Base-by-base conservation (phyloP, 2,329 filamentous ascomycete genomes). In the Lachnellula arida region DNA sequence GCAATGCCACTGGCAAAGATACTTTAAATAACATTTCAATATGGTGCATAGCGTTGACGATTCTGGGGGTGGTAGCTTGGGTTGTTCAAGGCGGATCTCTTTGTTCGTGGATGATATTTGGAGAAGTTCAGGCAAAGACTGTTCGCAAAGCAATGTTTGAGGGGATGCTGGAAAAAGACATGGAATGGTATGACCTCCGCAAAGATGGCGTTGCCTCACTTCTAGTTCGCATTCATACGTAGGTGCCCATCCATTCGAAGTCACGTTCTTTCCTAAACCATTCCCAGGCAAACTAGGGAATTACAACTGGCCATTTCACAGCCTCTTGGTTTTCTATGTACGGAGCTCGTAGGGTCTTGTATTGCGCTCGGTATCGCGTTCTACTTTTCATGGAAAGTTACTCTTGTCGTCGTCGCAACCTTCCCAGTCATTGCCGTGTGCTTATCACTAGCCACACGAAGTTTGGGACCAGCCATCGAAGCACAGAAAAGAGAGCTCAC, bases 361-460 rank as follows among this genome's bases (percentile, higher is more conserved):
- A 81, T 82, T 4, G 87, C 88, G 8, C 72, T 96, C 1, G 75
- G 74, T 0, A 76, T 97, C 1, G 90, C 91, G 0, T 79, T 97
- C 32, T 87, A 83, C 68, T 87, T 82, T 64, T 94, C 89, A 0
- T 97, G 89, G 90, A 86, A 86, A 59, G 77, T 97, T 15, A 91
- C 92, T 0, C 75, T 96, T 0, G 85, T 95, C 2, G 85, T 93
- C 11, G 75, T 96, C 3, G 81, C 87, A 0, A 87, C 85, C 0
- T 76, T 91, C 0, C 90, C 93, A 0, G 59, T 93, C 1, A 84
- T 89, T 5, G 76, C 81, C 2, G 55, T 82, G 0, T 66, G 86
- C 1, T 76, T 94, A 1, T 77, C 75, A 1, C 71, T 85, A 9
- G 74, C 89, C 1, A 85, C 85, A 2, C 75, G 76, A 2, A 78